phyloP scores from a whole-genome alignment of 306 rosid genomes.

The Mimosa bimucronata region DNA sequence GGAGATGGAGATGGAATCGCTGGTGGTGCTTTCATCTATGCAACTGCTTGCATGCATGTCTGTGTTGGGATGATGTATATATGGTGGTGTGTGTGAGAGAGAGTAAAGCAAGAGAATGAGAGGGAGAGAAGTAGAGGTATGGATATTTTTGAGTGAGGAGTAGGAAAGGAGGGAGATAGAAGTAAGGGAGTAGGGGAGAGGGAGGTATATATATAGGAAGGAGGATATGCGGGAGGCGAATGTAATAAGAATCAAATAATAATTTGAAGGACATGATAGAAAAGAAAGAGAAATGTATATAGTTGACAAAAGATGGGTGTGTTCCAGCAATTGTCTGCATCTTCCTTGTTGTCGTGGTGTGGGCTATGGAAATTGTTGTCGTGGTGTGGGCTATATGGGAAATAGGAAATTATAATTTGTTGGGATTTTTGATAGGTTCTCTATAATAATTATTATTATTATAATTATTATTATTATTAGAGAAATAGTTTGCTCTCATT shows the following conservation, averaged over 20 bases:
- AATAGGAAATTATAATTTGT: no score
- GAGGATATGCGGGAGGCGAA: neutral
- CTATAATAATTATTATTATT: no score
- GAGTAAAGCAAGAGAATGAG: neutral
- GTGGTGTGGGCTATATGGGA: no score
- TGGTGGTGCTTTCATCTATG: conserved; percentile 71
- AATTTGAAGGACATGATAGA: no score
- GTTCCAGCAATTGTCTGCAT: no score
- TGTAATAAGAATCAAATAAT: neutral
- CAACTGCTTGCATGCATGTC: conserved; percentile 68
- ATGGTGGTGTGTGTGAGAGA: neutral
- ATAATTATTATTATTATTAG: no score
- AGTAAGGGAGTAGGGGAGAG: conserved; percentile 41
- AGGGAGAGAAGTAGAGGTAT: neutral
- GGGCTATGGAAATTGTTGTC: no score
- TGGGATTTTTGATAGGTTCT: no score
- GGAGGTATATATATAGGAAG: conserved; percentile 60
- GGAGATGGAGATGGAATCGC: conserved; percentile 65
- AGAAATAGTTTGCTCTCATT: no score
- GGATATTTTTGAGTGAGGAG: conserved; percentile 36
- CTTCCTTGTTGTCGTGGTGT: no score
- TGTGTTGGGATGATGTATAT: no score
- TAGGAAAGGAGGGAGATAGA: conserved; percentile 1
- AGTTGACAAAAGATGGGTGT: no score
- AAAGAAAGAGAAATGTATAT: neutral